phyloP scores from a whole-genome alignment of 2,329 filamentous ascomycete species.

The Didymellaceae sp. region DNA sequence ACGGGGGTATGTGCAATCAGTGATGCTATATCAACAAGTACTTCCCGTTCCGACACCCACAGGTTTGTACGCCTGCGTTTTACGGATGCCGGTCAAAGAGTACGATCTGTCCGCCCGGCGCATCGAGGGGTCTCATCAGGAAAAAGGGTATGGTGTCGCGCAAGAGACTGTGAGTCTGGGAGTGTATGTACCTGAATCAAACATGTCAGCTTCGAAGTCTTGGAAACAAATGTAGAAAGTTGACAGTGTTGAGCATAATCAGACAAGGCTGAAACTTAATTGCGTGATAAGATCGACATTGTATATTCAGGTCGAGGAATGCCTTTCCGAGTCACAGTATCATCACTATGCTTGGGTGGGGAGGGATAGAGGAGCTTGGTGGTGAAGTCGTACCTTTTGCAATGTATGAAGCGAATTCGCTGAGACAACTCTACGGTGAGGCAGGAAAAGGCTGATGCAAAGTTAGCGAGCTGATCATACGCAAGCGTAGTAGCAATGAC shows the following conservation, averaged over 20 bases:
- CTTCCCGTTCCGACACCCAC: conserved; percentile 60
- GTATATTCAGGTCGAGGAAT: conserved; percentile 71
- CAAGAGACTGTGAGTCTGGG: conserved; percentile 16
- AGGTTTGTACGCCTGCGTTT: conserved; percentile 69
- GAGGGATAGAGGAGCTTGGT: conserved; percentile 13
- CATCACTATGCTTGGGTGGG: conserved; percentile 59
- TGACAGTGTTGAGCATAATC: conserved; percentile 49
- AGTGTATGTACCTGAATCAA: conserved; percentile 42
- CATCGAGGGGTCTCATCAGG: conserved; percentile 69
- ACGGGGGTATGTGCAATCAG: conserved; percentile 55
- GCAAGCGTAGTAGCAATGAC: not conserved
- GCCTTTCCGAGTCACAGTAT: conserved; percentile 69
- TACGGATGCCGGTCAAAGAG: conserved; percentile 58
- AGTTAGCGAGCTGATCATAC: conserved; percentile 26
- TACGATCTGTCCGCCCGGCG: conserved; percentile 72
- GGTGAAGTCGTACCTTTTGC: conserved; percentile 51
- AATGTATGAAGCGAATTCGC: not conserved
- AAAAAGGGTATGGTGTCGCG: conserved; percentile 21
- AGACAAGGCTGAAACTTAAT: conserved; percentile 75
- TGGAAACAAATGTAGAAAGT: conserved; percentile 16
- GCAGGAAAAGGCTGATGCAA: conserved; percentile 13
- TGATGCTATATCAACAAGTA: conserved; percentile 75
- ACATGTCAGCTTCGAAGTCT: conserved; percentile 35
- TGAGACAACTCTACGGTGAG: not conserved
- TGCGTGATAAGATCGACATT: conserved; percentile 67